These are phyloP conservation scores for Avicennia marina DNA, from an alignment of 257 asterid genomes.

Conservation along the genomic window DNA sequence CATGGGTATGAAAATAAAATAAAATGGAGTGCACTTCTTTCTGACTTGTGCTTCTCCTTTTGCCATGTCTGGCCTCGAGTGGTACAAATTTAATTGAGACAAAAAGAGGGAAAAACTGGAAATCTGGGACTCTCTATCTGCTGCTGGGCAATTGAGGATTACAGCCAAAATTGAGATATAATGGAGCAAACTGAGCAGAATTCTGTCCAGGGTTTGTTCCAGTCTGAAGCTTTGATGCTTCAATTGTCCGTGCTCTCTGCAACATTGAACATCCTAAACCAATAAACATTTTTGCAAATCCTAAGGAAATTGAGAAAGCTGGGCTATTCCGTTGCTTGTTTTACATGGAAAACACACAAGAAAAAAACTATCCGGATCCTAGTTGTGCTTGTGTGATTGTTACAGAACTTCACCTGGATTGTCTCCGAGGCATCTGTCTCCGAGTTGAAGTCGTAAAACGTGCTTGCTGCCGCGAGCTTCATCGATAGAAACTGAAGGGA, in stretches of 20 bases:
- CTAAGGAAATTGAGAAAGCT: not conserved
- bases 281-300: not conserved
- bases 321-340: not conserved
- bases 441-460: slow-evolving; percentile 51
- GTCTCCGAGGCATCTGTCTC: slow-evolving; percentile 40
- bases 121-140: slow-evolving; percentile 20
- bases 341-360: no score
- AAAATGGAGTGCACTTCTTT: slow-evolving; percentile 20
- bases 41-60: not conserved
- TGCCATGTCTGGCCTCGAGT: slow-evolving; percentile 10
- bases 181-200: slow-evolving; percentile 29
- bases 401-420: slow-evolving; percentile 41
- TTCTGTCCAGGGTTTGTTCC: slow-evolving; percentile 32
- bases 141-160: slow-evolving; percentile 26
- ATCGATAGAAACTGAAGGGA: slow-evolving; percentile 69
- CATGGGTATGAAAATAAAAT: slow-evolving; percentile 14
- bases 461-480: slow-evolving; percentile 85
- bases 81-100: slow-evolving; percentile 24
- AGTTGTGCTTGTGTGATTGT: not conserved
- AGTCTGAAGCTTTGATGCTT: slow-evolving; percentile 51
- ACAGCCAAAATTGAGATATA: slow-evolving; percentile 24
- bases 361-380: no score
- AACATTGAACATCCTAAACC: not conserved
- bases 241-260: slow-evolving; percentile 66
- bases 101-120: not conserved